Percentiles rank a stretch among this genome's conserved stretches.
Conservation (phyloP, 2,329 filamentous ascomycete genomes). For the Bipolaris gigantea region DNA sequence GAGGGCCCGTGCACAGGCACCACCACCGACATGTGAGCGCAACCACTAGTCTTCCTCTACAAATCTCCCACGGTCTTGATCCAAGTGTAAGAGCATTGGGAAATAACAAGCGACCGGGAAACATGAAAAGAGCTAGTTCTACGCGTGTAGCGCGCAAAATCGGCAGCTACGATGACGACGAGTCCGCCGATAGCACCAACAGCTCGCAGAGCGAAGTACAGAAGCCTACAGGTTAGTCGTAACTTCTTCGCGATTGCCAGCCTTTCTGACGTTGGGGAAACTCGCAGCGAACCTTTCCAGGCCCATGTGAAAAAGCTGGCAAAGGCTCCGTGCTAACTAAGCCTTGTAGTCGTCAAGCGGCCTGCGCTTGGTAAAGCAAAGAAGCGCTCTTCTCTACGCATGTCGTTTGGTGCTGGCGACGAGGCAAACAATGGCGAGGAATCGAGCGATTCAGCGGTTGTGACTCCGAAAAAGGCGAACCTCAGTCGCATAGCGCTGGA, state of each 20-base stretch:
- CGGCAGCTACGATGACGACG: slow-evolving; percentile 65
- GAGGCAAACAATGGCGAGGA: slow-evolving; percentile 57
- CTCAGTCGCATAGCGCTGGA: slow-evolving; percentile 67
- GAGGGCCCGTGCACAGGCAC: slow-evolving; percentile 16
- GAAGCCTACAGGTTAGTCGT: slow-evolving; percentile 48
- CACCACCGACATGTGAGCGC: slow-evolving; percentile 17
- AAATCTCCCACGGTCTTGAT: background rate
- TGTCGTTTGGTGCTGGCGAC: slow-evolving; percentile 73
- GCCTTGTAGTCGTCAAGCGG: slow-evolving; percentile 55
- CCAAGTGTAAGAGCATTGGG: background rate
- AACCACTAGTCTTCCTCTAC: slow-evolving; percentile 1
- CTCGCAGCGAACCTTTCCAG: slow-evolving; percentile 12
- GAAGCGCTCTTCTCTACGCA: slow-evolving; percentile 73
- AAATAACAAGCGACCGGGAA: background rate
- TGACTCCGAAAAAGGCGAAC: slow-evolving; percentile 64
- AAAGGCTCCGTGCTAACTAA: slow-evolving; percentile 50
- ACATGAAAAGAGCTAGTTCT: slow-evolving; percentile 61
- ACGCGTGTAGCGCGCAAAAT: slow-evolving; percentile 76
- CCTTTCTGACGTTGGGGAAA: slow-evolving; percentile 26
- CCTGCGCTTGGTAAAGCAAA: slow-evolving; percentile 57
- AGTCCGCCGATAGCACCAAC: slow-evolving; percentile 32
- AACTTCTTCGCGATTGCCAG: slow-evolving; percentile 23
- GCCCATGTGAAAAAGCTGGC: slow-evolving; percentile 12
- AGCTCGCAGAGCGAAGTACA: slow-evolving; percentile 36
- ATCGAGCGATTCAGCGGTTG: slow-evolving; percentile 53